These are phyloP conservation scores for Cryphonectria naterciae DNA, from an alignment of 2,329 filamentous ascomycete species.

Conservation along the genomic window DNA sequence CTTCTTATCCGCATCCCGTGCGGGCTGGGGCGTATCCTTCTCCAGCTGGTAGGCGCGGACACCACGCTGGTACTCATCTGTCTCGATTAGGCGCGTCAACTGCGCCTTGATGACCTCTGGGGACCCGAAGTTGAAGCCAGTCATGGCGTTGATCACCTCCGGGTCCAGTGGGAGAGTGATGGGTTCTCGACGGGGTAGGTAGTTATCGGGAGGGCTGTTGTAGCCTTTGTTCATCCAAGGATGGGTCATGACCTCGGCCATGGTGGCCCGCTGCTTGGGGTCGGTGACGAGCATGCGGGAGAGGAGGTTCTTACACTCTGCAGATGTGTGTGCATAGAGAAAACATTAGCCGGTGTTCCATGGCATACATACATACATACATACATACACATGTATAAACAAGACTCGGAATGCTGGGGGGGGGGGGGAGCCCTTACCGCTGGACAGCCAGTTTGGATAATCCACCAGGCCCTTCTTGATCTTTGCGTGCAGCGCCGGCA, in stretches of 20 bases:
- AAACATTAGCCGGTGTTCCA: constrained; percentile 2
- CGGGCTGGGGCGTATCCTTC: constrained; percentile 61
- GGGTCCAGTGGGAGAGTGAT: constrained; percentile 82
- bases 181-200: constrained; percentile 80
- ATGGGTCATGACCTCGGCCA: constrained; percentile 91
- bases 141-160: constrained; percentile 89
- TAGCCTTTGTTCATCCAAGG: constrained; percentile 97
- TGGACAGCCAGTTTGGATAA: constrained; percentile 90
- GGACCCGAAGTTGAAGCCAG: constrained; percentile 94
- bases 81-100: constrained; percentile 84
- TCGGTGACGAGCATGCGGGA: constrained; percentile 96
- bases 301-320: constrained; percentile 92
- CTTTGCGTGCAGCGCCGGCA: constrained; percentile 97
- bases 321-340: not conserved
- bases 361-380: not conserved
- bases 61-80: constrained; percentile 89
- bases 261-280: constrained; percentile 80
- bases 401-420: not conserved
- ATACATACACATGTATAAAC: not conserved
- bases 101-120: constrained; percentile 82
- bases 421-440: constrained; percentile 61
- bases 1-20: constrained; percentile 75
- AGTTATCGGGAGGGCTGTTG: constrained; percentile 83
- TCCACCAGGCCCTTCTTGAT: constrained; percentile 97
- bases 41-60: constrained; percentile 72